Percentiles rank a stretch among this genome's conserved stretches.
phyloP scores from a whole-genome alignment of 306 rosid species.

The Trichosanthes truncata region DNA sequence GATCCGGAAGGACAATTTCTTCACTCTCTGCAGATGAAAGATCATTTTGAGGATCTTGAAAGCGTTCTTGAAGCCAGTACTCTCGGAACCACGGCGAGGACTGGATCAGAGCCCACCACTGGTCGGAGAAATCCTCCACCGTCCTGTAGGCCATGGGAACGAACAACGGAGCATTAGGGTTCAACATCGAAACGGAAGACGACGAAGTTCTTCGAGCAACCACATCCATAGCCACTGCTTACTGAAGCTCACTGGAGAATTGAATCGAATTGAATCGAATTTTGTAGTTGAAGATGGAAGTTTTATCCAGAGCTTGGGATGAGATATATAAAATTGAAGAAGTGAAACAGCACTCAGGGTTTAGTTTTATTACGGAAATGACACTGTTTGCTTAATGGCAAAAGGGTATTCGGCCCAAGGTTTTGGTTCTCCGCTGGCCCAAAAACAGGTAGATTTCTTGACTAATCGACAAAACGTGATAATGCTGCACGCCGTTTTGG shows the following conservation, averaged over 20 bases:
- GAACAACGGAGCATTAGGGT: constrained; percentile 86
- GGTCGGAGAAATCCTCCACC: constrained; percentile 87
- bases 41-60: constrained; percentile 58
- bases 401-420: not conserved
- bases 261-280: not conserved
- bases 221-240: constrained; percentile 24
- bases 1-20: constrained; percentile 23
- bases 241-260: not conserved
- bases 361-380: constrained; percentile 8
- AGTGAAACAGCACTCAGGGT: not conserved
- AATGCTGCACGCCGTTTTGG: not conserved
- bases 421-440: not conserved
- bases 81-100: constrained; percentile 82
- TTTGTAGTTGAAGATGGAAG: not conserved
- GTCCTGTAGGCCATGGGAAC: constrained; percentile 61
- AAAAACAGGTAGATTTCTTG: not conserved
- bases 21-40: constrained; percentile 20
- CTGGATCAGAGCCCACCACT: constrained; percentile 75
- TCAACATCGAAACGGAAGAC: constrained; percentile 33
- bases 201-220: constrained; percentile 14
- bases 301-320: not conserved
- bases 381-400: not conserved
- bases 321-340: not conserved
- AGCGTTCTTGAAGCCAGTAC: constrained; percentile 84
- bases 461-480: not conserved